Base-by-base conservation (phyloP, 129 eudicot genomes). In the Silybum marianum region DNA sequence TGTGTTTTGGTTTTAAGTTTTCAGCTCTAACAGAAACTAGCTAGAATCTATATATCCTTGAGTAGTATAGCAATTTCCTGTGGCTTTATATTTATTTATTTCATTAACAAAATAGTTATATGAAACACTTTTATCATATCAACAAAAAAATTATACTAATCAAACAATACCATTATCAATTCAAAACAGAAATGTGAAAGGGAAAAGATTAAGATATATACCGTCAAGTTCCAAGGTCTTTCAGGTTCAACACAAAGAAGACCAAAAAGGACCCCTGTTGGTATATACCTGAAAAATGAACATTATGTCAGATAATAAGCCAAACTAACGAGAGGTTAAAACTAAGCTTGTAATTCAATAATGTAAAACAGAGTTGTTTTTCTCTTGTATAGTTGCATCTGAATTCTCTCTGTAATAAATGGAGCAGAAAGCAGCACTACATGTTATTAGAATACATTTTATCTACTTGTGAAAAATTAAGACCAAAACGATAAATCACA, bases 241-340 rank as follows among this genome's bases (percentile, higher is more conserved):
- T 96, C 97, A 58, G 99, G 97, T 87, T 90, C 99, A 54, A 93
- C 95, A 89, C 99, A 96, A 74, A 96, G 91, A 89, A 96, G 95
- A 87, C 93, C 99, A 88, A 89, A 96, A 67, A 96, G 97, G 28
- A 93, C 97, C 38, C 99, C 99, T 44, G 97, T 91, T 26, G 99
- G 98, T 83, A 96, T 90, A 77, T 90, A 91, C 99, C 99, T 96
- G 92, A 81, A 78, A 30, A 86, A 68, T 80, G 32, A 11, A 25
- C 32, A 84, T 69, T 51, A 72, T 78, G 74, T 78, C 54, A 63
- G 32, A 83, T 39, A 44, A 21, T 32, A 24, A 79, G 63, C 80
- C 12, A 7, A 67, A 24, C 30, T 14, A 2, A 34, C 13, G 34
- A 70, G 69, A 78, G 75, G 30, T 30, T 25, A 78, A 42, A 5